phyloP scores from a whole-genome alignment of 257 asterid species.

The Knoxia roxburghii region DNA sequence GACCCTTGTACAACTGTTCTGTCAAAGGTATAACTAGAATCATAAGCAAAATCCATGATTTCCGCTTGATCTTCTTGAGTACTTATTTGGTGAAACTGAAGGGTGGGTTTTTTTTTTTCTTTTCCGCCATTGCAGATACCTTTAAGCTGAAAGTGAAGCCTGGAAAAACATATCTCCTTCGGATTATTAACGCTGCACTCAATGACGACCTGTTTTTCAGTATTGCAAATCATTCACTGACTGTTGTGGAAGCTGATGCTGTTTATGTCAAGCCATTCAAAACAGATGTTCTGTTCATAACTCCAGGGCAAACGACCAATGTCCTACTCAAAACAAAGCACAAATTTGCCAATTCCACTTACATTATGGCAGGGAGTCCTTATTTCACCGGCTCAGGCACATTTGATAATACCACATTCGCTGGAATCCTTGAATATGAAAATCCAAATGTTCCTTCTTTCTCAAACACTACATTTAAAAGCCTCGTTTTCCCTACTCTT shows the following conservation, averaged over 20 bases:
- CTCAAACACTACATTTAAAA: slow-evolving; percentile 15
- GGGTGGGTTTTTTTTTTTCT: too few relatives aligned
- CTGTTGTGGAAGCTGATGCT: slow-evolving; percentile 60
- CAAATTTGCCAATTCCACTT: slow-evolving; percentile 31
- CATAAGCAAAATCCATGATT: too few relatives aligned
- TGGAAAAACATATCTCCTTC: slow-evolving; percentile 57
- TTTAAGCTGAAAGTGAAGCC: slow-evolving; percentile 55
- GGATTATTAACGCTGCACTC: slow-evolving; percentile 74
- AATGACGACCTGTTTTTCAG: slow-evolving; percentile 67
- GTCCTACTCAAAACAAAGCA: slow-evolving; percentile 42
- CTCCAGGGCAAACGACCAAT: slow-evolving; percentile 60
- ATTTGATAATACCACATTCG: slow-evolving; percentile 53
- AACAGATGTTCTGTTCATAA: slow-evolving; percentile 33
- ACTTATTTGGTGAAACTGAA: too few relatives aligned
- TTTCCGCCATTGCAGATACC: slow-evolving; percentile 34
- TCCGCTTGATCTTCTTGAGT: too few relatives aligned
- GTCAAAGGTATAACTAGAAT: slow-evolving; percentile 32
- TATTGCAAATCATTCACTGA: slow-evolving; percentile 46
- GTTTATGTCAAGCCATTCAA: slow-evolving; percentile 51
- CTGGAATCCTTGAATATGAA: slow-evolving; percentile 43
- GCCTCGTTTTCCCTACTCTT: slow-evolving; percentile 37
- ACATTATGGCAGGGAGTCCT: slow-evolving; percentile 55
- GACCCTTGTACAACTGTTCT: slow-evolving; percentile 57
- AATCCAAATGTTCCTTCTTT: neutral
- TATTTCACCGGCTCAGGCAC: slow-evolving; percentile 55